Conservation (phyloP, 2,329 filamentous ascomycete genomes). For the Microdochium paspali region DNA sequence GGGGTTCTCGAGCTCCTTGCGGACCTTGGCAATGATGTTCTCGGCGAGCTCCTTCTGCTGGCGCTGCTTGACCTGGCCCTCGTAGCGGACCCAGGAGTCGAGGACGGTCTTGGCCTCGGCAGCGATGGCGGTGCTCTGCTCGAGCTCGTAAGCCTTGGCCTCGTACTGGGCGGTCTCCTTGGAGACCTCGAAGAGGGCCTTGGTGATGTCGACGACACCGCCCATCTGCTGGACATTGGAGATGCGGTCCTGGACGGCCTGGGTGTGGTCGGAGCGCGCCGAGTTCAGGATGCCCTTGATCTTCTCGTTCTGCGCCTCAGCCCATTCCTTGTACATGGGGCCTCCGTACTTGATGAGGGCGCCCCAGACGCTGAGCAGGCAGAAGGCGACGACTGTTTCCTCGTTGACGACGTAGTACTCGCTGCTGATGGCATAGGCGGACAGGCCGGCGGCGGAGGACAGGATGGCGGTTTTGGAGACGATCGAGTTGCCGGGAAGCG, state of each 20-base stretch:
- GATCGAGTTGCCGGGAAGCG: conserved; percentile 84
- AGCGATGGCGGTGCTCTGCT: conserved; percentile 89
- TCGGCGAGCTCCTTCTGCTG: conserved; percentile 96
- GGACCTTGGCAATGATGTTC: conserved; percentile 90
- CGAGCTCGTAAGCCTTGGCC: conserved; percentile 90
- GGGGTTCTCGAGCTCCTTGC: conserved; percentile 97
- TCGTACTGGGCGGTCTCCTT: conserved; percentile 99
- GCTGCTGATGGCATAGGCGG: conserved; percentile 94
- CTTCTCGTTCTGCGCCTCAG: conserved; percentile 78
- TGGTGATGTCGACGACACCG: conserved; percentile 92
- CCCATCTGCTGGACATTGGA: conserved; percentile 90
- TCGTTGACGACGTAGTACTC: conserved; percentile 99
- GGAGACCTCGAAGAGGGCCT: conserved; percentile 93
- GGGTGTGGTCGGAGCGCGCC: conserved; percentile 88
- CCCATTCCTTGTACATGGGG: conserved; percentile 88
- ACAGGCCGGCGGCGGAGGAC: conserved; percentile 82
- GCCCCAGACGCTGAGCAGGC: conserved; percentile 85
- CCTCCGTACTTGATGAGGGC: conserved; percentile 90
- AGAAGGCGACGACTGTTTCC: conserved; percentile 91
- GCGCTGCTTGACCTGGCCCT: conserved; percentile 96
- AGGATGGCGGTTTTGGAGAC: conserved; percentile 96
- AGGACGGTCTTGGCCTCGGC: conserved; percentile 90
- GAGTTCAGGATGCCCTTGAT: conserved; percentile 93
- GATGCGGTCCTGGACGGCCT: conserved; percentile 91
- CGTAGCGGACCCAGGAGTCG: conserved; percentile 98